phyloP scores from a whole-genome alignment of 768 basidiomycete genomes.

The Crassisporium funariophilum region DNA sequence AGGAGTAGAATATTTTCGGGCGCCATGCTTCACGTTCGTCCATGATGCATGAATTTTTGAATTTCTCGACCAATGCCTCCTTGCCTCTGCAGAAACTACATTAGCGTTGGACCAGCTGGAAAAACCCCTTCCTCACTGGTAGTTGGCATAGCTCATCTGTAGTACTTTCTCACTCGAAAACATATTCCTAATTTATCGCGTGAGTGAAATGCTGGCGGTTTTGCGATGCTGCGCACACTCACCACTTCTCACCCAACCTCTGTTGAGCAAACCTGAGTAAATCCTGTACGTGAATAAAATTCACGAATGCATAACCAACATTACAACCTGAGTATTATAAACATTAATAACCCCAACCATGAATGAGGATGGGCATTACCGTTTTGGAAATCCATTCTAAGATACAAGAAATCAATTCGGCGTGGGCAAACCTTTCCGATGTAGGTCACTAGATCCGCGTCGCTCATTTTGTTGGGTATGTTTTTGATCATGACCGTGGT shows the following conservation, averaged over 20 bases:
- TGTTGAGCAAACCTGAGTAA: constrained; percentile 74
- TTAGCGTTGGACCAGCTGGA: neutral
- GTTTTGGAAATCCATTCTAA: constrained; percentile 85
- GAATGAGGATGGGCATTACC: constrained; percentile 42
- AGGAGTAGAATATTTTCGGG: constrained; percentile 83
- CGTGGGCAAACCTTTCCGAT: constrained; percentile 75
- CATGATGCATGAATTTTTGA: constrained; percentile 90
- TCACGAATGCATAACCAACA: constrained; percentile 87
- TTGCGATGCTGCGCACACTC: constrained; percentile 18
- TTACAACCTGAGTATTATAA: constrained; percentile 58
- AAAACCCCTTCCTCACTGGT: constrained; percentile 88
- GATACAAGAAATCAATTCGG: constrained; percentile 83
- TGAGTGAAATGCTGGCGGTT: neutral
- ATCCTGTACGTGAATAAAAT: constrained; percentile 81
- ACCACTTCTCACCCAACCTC: constrained; percentile 84
- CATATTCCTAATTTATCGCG: constrained; percentile 66
- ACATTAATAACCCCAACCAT: constrained; percentile 1
- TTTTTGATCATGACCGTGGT: constrained; percentile 93
- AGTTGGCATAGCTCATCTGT: constrained; percentile 92
- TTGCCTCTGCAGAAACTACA: constrained; percentile 62
- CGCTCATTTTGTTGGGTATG: constrained; percentile 90
- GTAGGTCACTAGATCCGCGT: constrained; percentile 67
- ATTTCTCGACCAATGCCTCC: constrained; percentile 88
- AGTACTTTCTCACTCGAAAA: constrained; percentile 89
- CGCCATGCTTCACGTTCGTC: constrained; percentile 83